Base-by-base conservation (phyloP, 495 filamentous ascomycete species). In the Thozetella sp. region DNA sequence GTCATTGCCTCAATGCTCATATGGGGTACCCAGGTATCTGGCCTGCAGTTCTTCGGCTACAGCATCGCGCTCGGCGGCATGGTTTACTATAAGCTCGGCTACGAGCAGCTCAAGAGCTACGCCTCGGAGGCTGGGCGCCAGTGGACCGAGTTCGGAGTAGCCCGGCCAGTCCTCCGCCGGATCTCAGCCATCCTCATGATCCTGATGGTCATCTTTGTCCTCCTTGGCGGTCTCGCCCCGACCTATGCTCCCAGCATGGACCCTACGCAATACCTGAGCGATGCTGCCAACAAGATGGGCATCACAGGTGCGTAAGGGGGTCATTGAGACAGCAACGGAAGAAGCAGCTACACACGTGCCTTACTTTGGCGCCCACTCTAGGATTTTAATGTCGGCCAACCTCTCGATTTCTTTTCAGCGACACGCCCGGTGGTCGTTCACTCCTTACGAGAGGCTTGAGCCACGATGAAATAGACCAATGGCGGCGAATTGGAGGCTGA, bases 61-160 rank as follows among this genome's bases (percentile, higher is more conserved):
- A 86, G 84, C 69, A 87, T 99, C 69, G 93, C 95, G 52, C 86
- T 99, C 26, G 76, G 82, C 66, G 95, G 95, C 66, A 92, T 99
- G 72, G 78, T 97, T 64, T 96, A 95, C 88, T 97, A 97, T 86
- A 97, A 97, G 85, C 90, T 98, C 63, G 95, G 95, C 55, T 86
- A 83, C 48, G 92, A 96, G 43, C 87, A 88, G 66, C 79, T 98
- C 66, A 92, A 88, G 80, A 89, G 91, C 57, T 90, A 91, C 74
- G 78, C 89, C 58, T 78, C 80, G 55, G 86, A 93, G 60, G 86
- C 81, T 54, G 76, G 80, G 63, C 88, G 91, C 59, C 76, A 83
- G 43, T 97, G 93, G 93, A 88, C 90, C 54, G 93, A 97, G 64
- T 97, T 95, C 65, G 93, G 94, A 55, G 83, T 81, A 54, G 82